Percentiles rank a stretch among this genome's conserved stretches.
These are phyloP conservation scores for Kwoniella mangroviensis DNA, from an alignment of 768 basidiomycete genomes.

Conservation along the genomic window DNA sequence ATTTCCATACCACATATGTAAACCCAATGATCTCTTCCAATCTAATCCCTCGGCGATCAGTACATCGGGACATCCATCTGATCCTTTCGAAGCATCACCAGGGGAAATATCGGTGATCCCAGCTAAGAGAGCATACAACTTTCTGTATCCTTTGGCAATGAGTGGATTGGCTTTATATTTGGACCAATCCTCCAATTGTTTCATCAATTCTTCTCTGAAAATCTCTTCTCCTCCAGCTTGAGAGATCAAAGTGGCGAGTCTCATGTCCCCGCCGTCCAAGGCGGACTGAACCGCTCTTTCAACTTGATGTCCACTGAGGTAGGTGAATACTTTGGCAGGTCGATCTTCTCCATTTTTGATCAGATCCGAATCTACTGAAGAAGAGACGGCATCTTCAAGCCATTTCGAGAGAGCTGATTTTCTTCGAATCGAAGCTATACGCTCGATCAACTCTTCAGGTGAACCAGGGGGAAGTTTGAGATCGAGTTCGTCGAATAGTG, in stretches of 20 bases:
- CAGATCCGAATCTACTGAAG: slow-evolving; percentile 71
- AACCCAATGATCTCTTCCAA: slow-evolving; percentile 91
- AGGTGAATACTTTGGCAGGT: slow-evolving; percentile 68
- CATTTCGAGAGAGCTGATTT: slow-evolving; percentile 81
- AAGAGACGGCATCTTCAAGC: slow-evolving; percentile 74
- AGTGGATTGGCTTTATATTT: slow-evolving; percentile 74
- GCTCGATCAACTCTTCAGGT: slow-evolving; percentile 62
- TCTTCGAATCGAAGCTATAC: slow-evolving; percentile 69
- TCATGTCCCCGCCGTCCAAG: slow-evolving; percentile 74
- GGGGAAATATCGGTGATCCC: slow-evolving; percentile 71
- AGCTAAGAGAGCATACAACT: slow-evolving; percentile 79
- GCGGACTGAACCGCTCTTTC: slow-evolving; percentile 77
- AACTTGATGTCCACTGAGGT: slow-evolving; percentile 86
- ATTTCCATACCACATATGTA: slow-evolving; percentile 86
- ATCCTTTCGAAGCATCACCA: slow-evolving; percentile 62
- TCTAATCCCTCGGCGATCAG: slow-evolving; percentile 75
- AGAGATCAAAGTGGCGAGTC: slow-evolving; percentile 84
- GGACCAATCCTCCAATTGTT: slow-evolving; percentile 83
- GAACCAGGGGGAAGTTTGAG: slow-evolving; percentile 64
- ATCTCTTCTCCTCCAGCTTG: slow-evolving; percentile 75
- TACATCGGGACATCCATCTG: slow-evolving; percentile 63
- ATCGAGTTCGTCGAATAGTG: slow-evolving; percentile 84
- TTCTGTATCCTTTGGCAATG: slow-evolving; percentile 70
- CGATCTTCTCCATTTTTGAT: slow-evolving; percentile 62
- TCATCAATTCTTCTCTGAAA: slow-evolving; percentile 72